Evolutionary conservation across 2,329 filamentous ascomycete species (phyloP).

Genomic region (Apiospora marii): DNA sequence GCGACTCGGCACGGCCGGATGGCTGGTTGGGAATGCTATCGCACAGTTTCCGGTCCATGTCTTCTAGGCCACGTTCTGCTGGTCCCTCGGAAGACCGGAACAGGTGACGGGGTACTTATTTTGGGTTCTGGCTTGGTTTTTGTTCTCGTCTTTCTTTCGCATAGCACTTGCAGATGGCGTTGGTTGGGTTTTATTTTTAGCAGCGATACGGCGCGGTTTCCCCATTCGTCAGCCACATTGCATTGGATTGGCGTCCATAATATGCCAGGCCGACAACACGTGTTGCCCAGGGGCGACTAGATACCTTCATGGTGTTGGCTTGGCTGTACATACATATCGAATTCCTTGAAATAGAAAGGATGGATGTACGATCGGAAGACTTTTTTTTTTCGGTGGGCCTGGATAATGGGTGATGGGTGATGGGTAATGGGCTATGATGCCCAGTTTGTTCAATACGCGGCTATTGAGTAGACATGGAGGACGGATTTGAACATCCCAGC

Average conservation of each 20-base stretch:
- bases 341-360: constrained; percentile 11
- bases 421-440: constrained; percentile 3
- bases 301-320: background rate
- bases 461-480: background rate
- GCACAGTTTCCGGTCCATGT: constrained; percentile 37
- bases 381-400: background rate
- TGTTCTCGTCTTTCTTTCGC: background rate
- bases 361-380: constrained; percentile 8
- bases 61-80: background rate
- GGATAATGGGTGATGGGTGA: background rate
- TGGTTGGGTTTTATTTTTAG: constrained; percentile 10
- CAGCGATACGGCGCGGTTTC: constrained; percentile 14
- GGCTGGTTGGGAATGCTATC: constrained; percentile 38
- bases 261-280: constrained; percentile 1
- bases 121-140: background rate
- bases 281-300: background rate
- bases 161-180: constrained; percentile 23
- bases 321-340: constrained; percentile 9
- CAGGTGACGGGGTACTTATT: constrained; percentile 26
- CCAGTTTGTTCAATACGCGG: background rate
- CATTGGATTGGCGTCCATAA: constrained; percentile 5
- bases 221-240: constrained; percentile 15
- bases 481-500: background rate
- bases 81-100: constrained; percentile 28
- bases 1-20: constrained; percentile 3